Evolutionary conservation across 225 moss, liverwort and hornwort genomes (phyloP).

Genomic region (Physcomitrium patens): DNA sequence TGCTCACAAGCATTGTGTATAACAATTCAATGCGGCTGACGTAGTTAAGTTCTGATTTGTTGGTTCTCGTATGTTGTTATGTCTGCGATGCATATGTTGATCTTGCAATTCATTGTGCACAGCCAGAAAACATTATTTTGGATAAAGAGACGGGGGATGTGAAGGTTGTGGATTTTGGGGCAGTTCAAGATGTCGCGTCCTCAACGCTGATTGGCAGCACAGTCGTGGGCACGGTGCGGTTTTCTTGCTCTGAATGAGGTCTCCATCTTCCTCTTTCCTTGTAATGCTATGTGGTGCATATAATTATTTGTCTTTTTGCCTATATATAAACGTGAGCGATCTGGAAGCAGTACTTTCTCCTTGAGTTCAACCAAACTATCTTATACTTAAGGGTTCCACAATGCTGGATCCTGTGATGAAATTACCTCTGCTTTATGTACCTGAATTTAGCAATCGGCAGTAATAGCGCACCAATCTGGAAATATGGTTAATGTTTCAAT

Average conservation of each 20-base stretch:
- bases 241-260: conserved; percentile 77
- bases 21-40: conserved; percentile 6
- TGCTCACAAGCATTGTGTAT: conserved; percentile 16
- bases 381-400: neutral
- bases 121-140: conserved; percentile 91
- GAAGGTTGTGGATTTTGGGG: conserved; percentile 97
- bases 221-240: conserved; percentile 91
- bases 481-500: conserved; percentile 6
- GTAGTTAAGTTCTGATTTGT: conserved; percentile 6
- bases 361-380: neutral
- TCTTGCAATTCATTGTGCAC: conserved; percentile 25
- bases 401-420: neutral
- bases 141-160: conserved; percentile 77
- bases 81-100: neutral
- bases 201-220: conserved; percentile 86
- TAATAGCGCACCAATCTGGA: neutral
- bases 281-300: conserved; percentile 4
- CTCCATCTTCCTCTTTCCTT: conserved; percentile 49
- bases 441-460: neutral
- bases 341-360: neutral
- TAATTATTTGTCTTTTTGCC: conserved; percentile 3
- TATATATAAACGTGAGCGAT: neutral
- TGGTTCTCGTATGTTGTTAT: neutral
- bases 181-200: conserved; percentile 94
- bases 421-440: neutral